Evolutionary conservation across 352 stramenopile genomes (phyloP).

Genomic region (Pythium graminicola): DNA sequence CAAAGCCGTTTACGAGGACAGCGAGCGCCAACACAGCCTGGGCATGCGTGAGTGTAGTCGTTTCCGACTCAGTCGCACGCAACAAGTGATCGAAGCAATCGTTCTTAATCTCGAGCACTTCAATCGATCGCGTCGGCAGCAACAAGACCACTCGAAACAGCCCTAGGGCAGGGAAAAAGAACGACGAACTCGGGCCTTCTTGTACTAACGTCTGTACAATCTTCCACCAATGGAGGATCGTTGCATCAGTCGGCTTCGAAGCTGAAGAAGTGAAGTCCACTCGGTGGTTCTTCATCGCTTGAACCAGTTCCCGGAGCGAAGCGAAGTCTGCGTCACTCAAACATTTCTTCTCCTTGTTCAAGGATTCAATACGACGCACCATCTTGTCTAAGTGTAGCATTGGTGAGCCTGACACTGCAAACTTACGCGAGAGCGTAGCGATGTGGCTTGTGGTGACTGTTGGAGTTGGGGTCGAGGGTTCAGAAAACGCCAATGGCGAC

Average conservation of each 20-base stretch:
- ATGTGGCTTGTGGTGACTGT: neutral
- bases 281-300: conserved; percentile 15
- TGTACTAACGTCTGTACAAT: conserved; percentile 40
- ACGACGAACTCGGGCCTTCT: conserved; percentile 23
- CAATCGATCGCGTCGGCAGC: conserved; percentile 20
- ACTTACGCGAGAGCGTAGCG: conserved; percentile 33
- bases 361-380: conserved; percentile 30
- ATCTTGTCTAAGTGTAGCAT: conserved; percentile 46
- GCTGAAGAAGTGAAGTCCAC: conserved; percentile 16
- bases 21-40: conserved; percentile 54
- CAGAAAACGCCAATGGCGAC: conserved; percentile 3
- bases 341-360: conserved; percentile 21
- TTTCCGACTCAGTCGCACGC: conserved; percentile 26
- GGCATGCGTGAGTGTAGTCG: conserved; percentile 26
- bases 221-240: conserved; percentile 26
- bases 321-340: conserved; percentile 30
- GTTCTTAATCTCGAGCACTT: conserved; percentile 31
- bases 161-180: conserved; percentile 52
- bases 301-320: conserved; percentile 26
- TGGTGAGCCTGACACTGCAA: conserved; percentile 49
- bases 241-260: conserved; percentile 8
- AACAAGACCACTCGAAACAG: conserved; percentile 61
- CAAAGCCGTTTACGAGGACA: conserved; percentile 61
- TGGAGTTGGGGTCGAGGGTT: neutral
- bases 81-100: conserved; percentile 49